A percentile compares a stretch with the other conserved stretches of the same genome.
These are phyloP conservation scores for Citrullus colocynthis DNA, from an alignment of 306 rosid genomes.

Conservation along the genomic window DNA sequence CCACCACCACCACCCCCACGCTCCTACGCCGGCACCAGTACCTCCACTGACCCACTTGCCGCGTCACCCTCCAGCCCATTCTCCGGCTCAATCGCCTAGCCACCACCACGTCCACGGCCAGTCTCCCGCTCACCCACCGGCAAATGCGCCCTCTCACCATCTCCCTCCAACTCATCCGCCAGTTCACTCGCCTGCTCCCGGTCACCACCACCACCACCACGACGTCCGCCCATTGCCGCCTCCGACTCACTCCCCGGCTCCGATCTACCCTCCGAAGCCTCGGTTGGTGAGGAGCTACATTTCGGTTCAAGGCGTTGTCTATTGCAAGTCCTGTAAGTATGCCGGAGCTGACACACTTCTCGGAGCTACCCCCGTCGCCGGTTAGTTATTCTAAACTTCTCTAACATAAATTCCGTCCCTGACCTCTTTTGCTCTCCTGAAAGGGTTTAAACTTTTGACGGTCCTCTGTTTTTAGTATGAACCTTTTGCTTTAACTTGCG, in stretches of 20 bases:
- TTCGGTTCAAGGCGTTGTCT: conserved; percentile 87
- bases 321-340: conserved; percentile 62
- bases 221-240: conserved; percentile 7
- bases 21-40: conserved; percentile 18
- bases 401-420: too few relatives aligned
- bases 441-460: too few relatives aligned
- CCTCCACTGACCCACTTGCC: background rate
- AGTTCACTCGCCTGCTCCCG: conserved; percentile 8
- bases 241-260: conserved; percentile 9
- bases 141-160: conserved; percentile 2
- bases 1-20: conserved; percentile 1
- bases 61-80: conserved; percentile 8
- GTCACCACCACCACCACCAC: background rate
- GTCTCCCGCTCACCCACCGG: background rate
- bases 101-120: conserved; percentile 5
- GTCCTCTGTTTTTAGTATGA: too few relatives aligned
- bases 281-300: conserved; percentile 39
- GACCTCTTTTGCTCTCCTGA: too few relatives aligned
- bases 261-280: conserved; percentile 5
- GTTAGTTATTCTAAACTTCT: conserved; percentile 17
- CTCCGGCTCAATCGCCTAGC: conserved; percentile 7
- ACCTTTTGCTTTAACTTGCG: too few relatives aligned
- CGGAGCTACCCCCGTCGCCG: conserved; percentile 44
- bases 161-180: background rate
- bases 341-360: conserved; percentile 41